Evolutionary conservation across 1,139 yeast species (phyloP).

Genomic region (Nakaseomyces glabratus): DNA sequence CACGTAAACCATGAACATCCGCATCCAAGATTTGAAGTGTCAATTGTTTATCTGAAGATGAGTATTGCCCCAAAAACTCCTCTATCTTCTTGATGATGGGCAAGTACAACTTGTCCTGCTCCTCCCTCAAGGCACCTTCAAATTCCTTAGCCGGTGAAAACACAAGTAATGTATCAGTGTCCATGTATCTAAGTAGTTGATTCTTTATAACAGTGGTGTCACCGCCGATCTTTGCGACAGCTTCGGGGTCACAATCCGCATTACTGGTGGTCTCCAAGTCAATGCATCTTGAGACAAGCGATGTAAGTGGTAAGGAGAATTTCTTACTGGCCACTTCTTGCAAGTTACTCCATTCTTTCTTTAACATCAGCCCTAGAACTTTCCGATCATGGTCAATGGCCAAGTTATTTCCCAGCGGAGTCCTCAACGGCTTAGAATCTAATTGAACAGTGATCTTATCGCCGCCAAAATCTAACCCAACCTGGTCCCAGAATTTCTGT

Average conservation of each 20-base stretch:
- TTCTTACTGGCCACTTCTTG: constrained; percentile 68
- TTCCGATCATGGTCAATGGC: constrained; percentile 53
- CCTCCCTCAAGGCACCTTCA: constrained; percentile 68
- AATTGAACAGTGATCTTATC: constrained; percentile 46
- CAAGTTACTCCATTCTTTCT: constrained; percentile 81
- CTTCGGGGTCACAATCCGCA: constrained; percentile 37
- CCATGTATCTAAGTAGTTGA: constrained; percentile 67
- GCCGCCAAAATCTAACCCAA: constrained; percentile 38
- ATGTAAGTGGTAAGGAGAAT: constrained; percentile 76
- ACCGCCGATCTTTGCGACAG: constrained; percentile 50
- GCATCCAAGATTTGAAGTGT: constrained; percentile 60
- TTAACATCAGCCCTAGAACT: constrained; percentile 62
- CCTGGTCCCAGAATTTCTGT: constrained; percentile 79
- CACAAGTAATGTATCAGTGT: constrained; percentile 85
- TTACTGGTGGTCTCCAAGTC: constrained; percentile 43
- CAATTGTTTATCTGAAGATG: constrained; percentile 30
- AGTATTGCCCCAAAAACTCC: constrained; percentile 44
- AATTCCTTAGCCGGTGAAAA: constrained; percentile 77
- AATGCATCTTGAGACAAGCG: constrained; percentile 76
- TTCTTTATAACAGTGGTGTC: constrained; percentile 44
- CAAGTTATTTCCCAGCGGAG: constrained; percentile 72
- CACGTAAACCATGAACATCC: constrained; percentile 70
- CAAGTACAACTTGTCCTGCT: constrained; percentile 65
- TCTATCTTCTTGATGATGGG: constrained; percentile 69
- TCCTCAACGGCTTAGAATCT: constrained; percentile 68